phyloP scores from a whole-genome alignment of 2,329 filamentous ascomycete genomes.

The Scleromitrula shiraiana region DNA sequence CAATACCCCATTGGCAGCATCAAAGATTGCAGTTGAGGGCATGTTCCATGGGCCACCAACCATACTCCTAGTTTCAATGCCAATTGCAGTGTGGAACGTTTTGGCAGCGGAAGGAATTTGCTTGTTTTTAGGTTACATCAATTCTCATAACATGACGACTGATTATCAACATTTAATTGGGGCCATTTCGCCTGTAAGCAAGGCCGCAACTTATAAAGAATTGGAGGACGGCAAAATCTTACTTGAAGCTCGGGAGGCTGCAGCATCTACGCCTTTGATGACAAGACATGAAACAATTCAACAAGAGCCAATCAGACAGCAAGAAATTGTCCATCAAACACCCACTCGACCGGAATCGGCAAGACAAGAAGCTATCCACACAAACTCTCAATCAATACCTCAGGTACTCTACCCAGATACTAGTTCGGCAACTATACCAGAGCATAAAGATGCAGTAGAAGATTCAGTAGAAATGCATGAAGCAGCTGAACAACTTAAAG shows the following conservation, averaged over 20 bases:
- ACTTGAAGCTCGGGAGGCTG: constrained; percentile 34
- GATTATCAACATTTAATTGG: constrained; percentile 53
- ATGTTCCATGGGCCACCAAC: constrained; percentile 62
- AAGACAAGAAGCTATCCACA: constrained; percentile 20
- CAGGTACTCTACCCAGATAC: constrained; percentile 24
- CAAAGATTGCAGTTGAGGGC: constrained; percentile 55
- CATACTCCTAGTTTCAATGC: constrained; percentile 59
- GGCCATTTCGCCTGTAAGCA: constrained; percentile 32
- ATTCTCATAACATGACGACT: constrained; percentile 59
- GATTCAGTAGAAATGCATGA: constrained; percentile 64
- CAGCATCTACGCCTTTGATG: constrained; percentile 29
- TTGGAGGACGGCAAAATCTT: constrained; percentile 50
- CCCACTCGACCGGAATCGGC: constrained; percentile 19
- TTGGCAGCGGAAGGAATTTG: constrained; percentile 61
- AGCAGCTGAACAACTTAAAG: constrained; percentile 58
- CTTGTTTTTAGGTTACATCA: constrained; percentile 57
- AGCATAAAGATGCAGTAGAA: constrained; percentile 43
- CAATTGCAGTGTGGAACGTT: constrained; percentile 53
- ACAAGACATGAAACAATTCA: constrained; percentile 36
- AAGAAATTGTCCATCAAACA: constrained; percentile 10
- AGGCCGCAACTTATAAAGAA: constrained; percentile 41
- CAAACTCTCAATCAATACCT: constrained; percentile 21
- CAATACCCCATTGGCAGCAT: constrained; percentile 46
- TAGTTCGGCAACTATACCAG: constrained; percentile 20
- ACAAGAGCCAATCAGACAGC: constrained; percentile 8